Evolutionary conservation across 2,329 filamentous ascomycete genomes (phyloP), one percentile per base, ranked within the genome.

Genomic region (Ambrosiella cleistominuta): DNA sequence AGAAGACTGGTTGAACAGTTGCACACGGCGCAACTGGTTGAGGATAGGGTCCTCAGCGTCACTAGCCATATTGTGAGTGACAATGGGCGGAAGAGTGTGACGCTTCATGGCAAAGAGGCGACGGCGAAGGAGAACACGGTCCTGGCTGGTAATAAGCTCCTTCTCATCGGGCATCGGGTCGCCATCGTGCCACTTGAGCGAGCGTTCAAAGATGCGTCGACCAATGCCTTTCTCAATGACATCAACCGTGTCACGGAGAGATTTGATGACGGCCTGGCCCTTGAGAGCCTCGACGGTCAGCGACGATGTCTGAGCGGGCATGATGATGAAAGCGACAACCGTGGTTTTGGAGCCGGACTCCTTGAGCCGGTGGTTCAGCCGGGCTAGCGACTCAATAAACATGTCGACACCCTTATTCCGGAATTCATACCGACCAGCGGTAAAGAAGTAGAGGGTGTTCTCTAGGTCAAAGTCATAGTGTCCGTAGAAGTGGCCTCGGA

Each of bases 371-470:
- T 97, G 90, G 72, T 98, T 98, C 66, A 98, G 74, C 49, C 93
- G 86, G 36, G 93, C 93, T 62, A 98, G 75, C 2, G 90, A 93
- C 72, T 98, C 93, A 64, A 98, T 95, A 71, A 97, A 98, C 93
- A 98, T 97, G 71, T 98, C 93, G 8, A 96, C 91, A 67, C 93
- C 93, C 73, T 98, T 98, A 68, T 98, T 98, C 63, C 93, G 79
- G 77, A 91, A 98, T 71, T 98, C 93, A 67, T 98, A 98, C 62
- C 93, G 86, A 61, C 93, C 93, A 6, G 93, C 86, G 2, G 90
- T 98, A 75, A 98, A 98, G 72, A 97, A 85, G 72, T 96, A 98
- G 40, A 98, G 79, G 0, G 93, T 98, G 71, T 97, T 95, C 61
- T 97, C 90, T 12, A 89, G 83, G 62, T 96, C 88, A 64, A 97